These are phyloP conservation scores for Gyromitra esculenta DNA, from an alignment of 2,329 filamentous ascomycete species.

Conservation along the genomic window DNA sequence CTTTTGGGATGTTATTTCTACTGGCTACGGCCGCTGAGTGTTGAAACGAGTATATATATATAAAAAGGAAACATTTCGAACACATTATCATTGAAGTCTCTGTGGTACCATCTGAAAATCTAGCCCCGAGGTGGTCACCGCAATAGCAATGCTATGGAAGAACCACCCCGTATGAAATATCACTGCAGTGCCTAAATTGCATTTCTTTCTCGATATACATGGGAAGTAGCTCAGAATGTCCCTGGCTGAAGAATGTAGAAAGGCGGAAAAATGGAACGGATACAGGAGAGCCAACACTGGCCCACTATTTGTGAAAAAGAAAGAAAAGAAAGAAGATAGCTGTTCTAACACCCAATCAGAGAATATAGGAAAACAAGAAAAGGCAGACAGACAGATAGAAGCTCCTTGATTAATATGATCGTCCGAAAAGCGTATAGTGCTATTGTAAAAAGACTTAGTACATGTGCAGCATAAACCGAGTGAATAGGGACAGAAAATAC, in stretches of 20 bases:
- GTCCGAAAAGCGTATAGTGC: slow-evolving; percentile 55
- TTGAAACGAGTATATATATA: slow-evolving; percentile 10
- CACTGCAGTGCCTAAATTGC: not conserved
- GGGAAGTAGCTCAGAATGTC: not conserved
- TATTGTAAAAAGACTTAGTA: slow-evolving; percentile 32
- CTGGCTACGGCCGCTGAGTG: not conserved
- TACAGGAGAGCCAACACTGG: not conserved
- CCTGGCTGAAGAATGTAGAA: not conserved
- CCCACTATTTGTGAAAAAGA: not conserved
- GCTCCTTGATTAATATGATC: slow-evolving; percentile 49
- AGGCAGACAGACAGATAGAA: slow-evolving; percentile 59
- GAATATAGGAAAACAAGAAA: not conserved
- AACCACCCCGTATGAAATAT: not conserved
- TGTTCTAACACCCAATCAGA: slow-evolving; percentile 17
- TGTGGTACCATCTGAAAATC: not conserved
- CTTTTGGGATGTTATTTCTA: slow-evolving; percentile 32
- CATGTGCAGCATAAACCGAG: not conserved
- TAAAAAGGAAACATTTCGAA: not conserved
- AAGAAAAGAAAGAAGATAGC: slow-evolving; percentile 54
- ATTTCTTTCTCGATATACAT: slow-evolving; percentile 16
- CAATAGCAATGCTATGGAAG: not conserved
- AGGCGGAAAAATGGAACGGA: not conserved
- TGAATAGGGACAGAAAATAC: slow-evolving; percentile 33
- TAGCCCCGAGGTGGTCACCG: not conserved
- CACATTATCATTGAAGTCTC: not conserved